Evolutionary conservation across 176 grass and related monocot species (phyloP), one percentile per base, ranked within the genome.

Genomic region (Urochloa ruziziensis): DNA sequence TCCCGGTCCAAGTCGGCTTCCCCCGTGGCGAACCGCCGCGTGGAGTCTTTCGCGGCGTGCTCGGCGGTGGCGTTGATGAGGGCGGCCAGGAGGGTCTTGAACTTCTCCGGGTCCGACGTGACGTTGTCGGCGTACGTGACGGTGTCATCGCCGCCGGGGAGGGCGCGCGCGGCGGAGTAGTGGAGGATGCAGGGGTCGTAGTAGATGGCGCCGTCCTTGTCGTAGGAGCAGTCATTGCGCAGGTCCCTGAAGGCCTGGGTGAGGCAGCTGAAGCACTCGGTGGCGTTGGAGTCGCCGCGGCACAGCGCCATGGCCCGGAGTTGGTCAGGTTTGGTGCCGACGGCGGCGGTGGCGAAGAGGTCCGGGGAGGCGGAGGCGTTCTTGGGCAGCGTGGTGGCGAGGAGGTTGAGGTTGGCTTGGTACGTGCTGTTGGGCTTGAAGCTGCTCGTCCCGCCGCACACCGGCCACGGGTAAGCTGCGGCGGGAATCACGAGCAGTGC

Each of bases 361-460:
- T 77, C 37, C 16, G 63, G 17, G 5, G 79, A 88, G 0, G 32
- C 5, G 1, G 72, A 77, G 52, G 17, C 29, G 79, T 88, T 88
- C 33, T 21, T 70, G 44, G 86, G 84, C 15, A 90, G 61, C 13
- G 32, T 54, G 10, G 74, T 40, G 52, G 81, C 59, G 56, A 84
- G 14, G 39, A 74, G 8, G 73, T 80, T 70, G 25, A 92, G 82
- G 43, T 92, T 86, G 36, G 82, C 29, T 23, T 88, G 70, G 70
- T 95, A 95, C 2, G 56, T 81, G 82, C 69, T 86, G 82, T 92
- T 86, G 3, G 67, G 36, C 5, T 12, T 29, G 68, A 82, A 95
- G 64, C 17, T 79, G 75, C 7, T 65, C 13, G 57, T 33, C 7
- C 0, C 16, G 54, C 68, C 89, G 72, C 92, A 94, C 16, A 62